phyloP scores from a whole-genome alignment of 768 basidiomycete genomes.

The Panellus pusillus region DNA sequence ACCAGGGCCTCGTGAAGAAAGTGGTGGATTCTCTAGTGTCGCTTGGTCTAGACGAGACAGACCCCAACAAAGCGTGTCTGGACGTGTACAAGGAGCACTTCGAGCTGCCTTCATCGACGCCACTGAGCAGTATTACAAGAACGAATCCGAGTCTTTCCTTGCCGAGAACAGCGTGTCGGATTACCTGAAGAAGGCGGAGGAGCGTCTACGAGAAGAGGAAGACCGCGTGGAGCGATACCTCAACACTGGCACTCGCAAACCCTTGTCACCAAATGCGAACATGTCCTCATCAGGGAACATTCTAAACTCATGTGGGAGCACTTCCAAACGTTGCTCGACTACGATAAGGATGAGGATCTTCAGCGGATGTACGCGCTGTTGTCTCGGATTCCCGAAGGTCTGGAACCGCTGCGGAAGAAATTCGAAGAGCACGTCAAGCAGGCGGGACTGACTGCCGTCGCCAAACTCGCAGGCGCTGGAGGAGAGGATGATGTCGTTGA shows the following conservation, averaged over 20 bases:
- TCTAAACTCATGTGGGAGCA: conserved; percentile 86
- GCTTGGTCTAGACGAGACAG: conserved; percentile 88
- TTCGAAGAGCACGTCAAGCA: conserved; percentile 97
- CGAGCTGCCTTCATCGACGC: conserved; percentile 81
- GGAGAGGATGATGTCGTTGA: conserved; percentile 62
- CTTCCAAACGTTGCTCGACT: conserved; percentile 88
- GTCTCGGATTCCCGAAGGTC: conserved; percentile 84
- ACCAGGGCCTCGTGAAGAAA: conserved; percentile 90
- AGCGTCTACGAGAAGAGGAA: conserved; percentile 90
- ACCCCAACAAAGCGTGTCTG: conserved; percentile 89
- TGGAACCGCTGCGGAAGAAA: conserved; percentile 86
- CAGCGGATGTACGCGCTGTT: conserved; percentile 95
- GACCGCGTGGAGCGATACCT: conserved; percentile 94
- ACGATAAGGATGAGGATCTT: conserved; percentile 92
- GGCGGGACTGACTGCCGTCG: conserved; percentile 79
- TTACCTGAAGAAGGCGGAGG: conserved; percentile 93
- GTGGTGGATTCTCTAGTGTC: conserved; percentile 95
- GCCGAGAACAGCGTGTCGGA: conserved; percentile 88
- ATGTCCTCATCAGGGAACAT: conserved; percentile 88
- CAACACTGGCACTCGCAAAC: conserved; percentile 84
- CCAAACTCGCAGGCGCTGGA: conserved; percentile 65
- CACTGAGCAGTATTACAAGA: conserved; percentile 89
- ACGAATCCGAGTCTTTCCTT: conserved; percentile 89
- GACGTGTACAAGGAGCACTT: conserved; percentile 93
- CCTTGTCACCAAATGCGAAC: conserved; percentile 84